Evolutionary conservation across 768 basidiomycete genomes (phyloP), one percentile per base, ranked within the genome.

Genomic region (Lentinula sp.): DNA sequence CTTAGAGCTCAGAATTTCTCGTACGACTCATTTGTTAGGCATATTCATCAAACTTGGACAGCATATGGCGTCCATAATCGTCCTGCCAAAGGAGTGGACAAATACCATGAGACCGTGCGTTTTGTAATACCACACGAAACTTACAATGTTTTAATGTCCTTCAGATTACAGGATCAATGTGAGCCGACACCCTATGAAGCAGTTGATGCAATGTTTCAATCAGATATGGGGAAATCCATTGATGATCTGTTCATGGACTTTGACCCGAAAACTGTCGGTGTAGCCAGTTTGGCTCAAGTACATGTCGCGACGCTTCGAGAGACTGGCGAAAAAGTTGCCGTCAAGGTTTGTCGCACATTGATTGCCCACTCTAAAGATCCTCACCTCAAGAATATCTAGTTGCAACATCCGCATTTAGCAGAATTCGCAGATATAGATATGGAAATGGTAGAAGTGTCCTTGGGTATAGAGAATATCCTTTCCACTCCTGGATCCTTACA

Each of bases 261-360:
- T 69, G 86, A 97, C 65, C 85, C 86, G 4, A 76, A 79, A 16
- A 97, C 97, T 6, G 91, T 98, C 49, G 97, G 97, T 2, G 94
- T 98, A 15, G 97, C 97, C 11, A 96, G 93, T 67, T 74, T 98
- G 40, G 97, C 97, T 5, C 97, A 99, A 73, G 97, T 98, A 15
- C 97, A 98, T 72, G 82, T 89, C 18, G 97, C 87, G 3, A 82
- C 74, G 13, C 86, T 92, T 63, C 82, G 83, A 55, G 77, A 83
- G 52, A 86, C 88, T 4, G 90, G 92, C 2, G 80, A 81, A 70
- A 74, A 76, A 59, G 94, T 95, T 31, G 97, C 97, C 7, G 89
- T 98, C 55, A 96, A 95, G 75, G 89, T 89, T 62, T 35, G 74
- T 65, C 49, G 48, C 28, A 39, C 42, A 39, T 60, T 34, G 18